These are phyloP conservation scores for Macrolepiota dolichaula DNA, from an alignment of 768 basidiomycete genomes.

Conservation along the genomic window DNA sequence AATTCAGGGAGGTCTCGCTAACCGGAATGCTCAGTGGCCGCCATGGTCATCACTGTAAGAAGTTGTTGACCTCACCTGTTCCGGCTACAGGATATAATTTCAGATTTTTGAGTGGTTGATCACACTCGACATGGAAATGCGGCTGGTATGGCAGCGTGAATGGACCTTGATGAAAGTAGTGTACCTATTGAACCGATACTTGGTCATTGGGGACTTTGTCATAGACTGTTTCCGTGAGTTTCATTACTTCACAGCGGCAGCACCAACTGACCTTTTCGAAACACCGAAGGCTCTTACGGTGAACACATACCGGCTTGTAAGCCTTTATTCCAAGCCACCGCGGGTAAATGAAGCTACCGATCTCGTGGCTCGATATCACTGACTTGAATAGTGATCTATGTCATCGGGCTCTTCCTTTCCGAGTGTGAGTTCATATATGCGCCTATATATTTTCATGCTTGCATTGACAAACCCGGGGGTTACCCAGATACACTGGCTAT, in stretches of 20 bases:
- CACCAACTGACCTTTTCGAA: not conserved
- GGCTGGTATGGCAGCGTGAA: conserved; percentile 19
- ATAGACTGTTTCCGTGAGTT: not conserved
- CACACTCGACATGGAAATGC: conserved; percentile 20
- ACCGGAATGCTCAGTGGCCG: too few relatives aligned
- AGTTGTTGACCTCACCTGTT: too few relatives aligned
- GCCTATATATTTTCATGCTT: too few relatives aligned
- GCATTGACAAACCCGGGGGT: not conserved
- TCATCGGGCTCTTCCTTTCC: not conserved
- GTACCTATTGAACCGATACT: conserved; percentile 13
- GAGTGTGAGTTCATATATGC: not conserved
- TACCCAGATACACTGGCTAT: not conserved
- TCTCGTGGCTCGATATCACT: not conserved
- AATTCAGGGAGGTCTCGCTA: too few relatives aligned
- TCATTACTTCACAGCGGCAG: not conserved
- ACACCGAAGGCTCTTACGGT: not conserved
- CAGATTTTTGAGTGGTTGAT: conserved; percentile 19
- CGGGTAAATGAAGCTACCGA: not conserved
- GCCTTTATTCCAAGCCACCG: not conserved
- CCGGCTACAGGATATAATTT: too few relatives aligned
- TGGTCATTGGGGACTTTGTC: not conserved
- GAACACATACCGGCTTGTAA: not conserved
- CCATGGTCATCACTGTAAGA: too few relatives aligned
- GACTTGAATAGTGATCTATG: not conserved
- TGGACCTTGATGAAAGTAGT: conserved; percentile 22